These are phyloP conservation scores for Suhomyces guaymorum DNA, from an alignment of 1,139 yeast species.

Conservation along the genomic window DNA sequence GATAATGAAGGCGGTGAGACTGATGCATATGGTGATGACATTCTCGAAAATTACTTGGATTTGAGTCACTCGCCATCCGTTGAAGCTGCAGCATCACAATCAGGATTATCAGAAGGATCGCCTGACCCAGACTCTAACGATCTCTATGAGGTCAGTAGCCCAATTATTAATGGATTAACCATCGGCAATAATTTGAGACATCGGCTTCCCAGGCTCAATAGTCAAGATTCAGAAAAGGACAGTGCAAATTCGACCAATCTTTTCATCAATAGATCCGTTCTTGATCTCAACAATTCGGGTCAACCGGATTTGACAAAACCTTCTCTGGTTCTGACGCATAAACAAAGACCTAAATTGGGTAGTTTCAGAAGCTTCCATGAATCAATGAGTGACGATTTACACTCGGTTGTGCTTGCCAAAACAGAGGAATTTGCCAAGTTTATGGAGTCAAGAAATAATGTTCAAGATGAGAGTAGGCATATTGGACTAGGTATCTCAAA, in stretches of 20 bases:
- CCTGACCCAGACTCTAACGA: conserved; percentile 13
- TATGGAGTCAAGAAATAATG: neutral
- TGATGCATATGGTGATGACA: conserved; percentile 28
- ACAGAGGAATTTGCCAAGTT: conserved; percentile 19
- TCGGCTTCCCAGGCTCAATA: conserved; percentile 14
- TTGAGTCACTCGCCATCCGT: conserved; percentile 24
- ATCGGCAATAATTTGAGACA: conserved; percentile 33
- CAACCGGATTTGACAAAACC: neutral
- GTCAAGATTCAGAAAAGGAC: conserved; percentile 7
- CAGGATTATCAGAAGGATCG: conserved; percentile 7
- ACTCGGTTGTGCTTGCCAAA: conserved; percentile 19
- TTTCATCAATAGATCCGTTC: conserved; percentile 22
- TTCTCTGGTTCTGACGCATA: neutral
- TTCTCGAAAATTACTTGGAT: conserved; percentile 39
- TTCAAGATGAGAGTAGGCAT: neutral
- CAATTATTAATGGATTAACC: conserved; percentile 41
- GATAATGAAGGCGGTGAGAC: conserved; percentile 14
- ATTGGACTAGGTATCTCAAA: conserved; percentile 1
- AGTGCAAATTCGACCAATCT: conserved; percentile 14
- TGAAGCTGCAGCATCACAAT: conserved; percentile 8
- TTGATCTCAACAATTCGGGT: neutral
- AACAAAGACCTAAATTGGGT: conserved; percentile 6
- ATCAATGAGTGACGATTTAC: conserved; percentile 34
- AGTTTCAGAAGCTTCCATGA: conserved; percentile 31
- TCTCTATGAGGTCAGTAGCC: conserved; percentile 35